These are phyloP conservation scores for Annulohypoxylon truncatum DNA, from an alignment of 2,329 filamentous ascomycete species.

Conservation along the genomic window DNA sequence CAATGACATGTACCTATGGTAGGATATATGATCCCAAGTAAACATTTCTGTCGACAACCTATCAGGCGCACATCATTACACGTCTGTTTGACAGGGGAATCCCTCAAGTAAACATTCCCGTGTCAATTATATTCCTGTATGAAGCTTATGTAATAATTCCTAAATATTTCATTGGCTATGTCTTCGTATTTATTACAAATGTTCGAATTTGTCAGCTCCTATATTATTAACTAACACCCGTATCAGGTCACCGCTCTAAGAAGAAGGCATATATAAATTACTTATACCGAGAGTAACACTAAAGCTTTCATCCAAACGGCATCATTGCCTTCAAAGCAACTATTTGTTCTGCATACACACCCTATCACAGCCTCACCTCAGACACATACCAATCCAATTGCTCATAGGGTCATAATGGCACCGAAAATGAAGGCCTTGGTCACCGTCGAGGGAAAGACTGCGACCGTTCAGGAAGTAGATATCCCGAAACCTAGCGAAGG, in stretches of 20 bases:
- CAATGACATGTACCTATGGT: no score
- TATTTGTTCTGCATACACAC: background rate
- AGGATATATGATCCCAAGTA: no score
- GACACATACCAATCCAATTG: background rate
- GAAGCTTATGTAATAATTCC: background rate
- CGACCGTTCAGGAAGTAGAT: constrained; percentile 47
- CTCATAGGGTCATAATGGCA: constrained; percentile 3
- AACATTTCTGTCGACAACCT: no score
- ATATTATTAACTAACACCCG: background rate
- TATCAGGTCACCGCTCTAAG: background rate
- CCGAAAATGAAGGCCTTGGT: constrained; percentile 55
- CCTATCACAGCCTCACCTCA: background rate
- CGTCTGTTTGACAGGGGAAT: background rate
- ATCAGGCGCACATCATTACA: no score
- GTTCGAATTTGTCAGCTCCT: constrained; percentile 4
- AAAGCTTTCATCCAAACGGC: background rate
- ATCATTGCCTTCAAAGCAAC: background rate
- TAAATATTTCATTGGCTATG: background rate
- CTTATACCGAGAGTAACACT: background rate
- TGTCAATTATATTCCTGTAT: background rate
- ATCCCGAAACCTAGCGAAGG: constrained; percentile 47
- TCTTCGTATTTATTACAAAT: constrained; percentile 1
- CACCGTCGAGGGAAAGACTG: constrained; percentile 46
- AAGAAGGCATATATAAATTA: background rate
- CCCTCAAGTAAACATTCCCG: background rate